Percentiles rank a stretch among this genome's conserved stretches.
These are phyloP conservation scores for Glutinoglossum americanum DNA, from an alignment of 495 filamentous ascomycete species.

Conservation along the genomic window DNA sequence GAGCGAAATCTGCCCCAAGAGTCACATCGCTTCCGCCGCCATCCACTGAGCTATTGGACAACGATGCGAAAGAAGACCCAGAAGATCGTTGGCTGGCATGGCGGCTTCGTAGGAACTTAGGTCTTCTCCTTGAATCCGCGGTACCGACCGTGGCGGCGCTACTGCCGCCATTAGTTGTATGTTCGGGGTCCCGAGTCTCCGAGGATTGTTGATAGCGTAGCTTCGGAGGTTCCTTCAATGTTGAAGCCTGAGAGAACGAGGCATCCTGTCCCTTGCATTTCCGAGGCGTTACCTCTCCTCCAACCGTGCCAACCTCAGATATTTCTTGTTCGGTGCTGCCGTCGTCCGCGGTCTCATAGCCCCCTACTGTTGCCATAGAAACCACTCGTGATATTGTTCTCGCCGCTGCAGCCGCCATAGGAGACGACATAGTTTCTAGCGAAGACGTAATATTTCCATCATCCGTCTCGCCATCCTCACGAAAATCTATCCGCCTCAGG, in stretches of 20 bases:
- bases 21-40: conserved; percentile 47
- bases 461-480: conserved; percentile 15
- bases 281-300: conserved; percentile 14
- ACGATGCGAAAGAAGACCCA: conserved; percentile 47
- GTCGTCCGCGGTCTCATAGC: conserved; percentile 15
- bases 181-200: conserved; percentile 11
- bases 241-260: conserved; percentile 10
- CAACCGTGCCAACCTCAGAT: conserved; percentile 13
- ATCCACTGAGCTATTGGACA: conserved; percentile 20
- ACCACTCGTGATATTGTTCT: conserved; percentile 31
- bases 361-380: conserved; percentile 22
- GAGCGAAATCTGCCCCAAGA: conserved; percentile 62
- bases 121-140: conserved; percentile 26
- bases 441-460: conserved; percentile 28
- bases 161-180: not conserved
- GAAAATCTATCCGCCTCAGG: conserved; percentile 6
- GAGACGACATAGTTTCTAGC: conserved; percentile 39
- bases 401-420: conserved; percentile 39
- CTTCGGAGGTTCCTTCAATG: not conserved
- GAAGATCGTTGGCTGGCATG: conserved; percentile 62
- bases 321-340: conserved; percentile 13
- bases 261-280: conserved; percentile 10
- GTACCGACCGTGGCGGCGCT: conserved; percentile 12
- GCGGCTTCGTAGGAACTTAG: conserved; percentile 51
- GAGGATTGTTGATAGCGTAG: not conserved